Conservation (phyloP, 2,329 filamentous ascomycete species). For the Pseudopyricularia cyperi region DNA sequence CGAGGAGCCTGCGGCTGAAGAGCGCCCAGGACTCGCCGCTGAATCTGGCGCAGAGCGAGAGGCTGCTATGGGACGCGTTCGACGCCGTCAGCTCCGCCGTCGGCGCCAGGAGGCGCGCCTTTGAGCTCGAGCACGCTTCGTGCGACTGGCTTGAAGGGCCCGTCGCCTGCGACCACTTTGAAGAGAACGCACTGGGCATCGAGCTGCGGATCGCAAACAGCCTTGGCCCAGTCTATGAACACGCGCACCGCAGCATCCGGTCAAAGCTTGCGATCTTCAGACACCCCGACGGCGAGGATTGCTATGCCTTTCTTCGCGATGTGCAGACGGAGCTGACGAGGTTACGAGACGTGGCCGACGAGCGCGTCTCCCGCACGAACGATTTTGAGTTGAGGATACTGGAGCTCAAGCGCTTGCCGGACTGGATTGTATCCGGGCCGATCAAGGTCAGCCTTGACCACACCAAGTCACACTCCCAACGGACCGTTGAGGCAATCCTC, state of each 20-base stretch:
- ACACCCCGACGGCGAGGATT: slow-evolving; percentile 26
- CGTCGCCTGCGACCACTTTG: slow-evolving; percentile 23
- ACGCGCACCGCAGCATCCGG: slow-evolving; percentile 27
- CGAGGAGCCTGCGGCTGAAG: slow-evolving; percentile 26
- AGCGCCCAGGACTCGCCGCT: slow-evolving; percentile 35
- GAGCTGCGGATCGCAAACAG: slow-evolving; percentile 34
- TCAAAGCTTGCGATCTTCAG: slow-evolving; percentile 32
- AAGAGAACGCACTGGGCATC: slow-evolving; percentile 30
- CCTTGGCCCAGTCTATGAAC: slow-evolving; percentile 31
- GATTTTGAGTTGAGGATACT: slow-evolving; percentile 35
- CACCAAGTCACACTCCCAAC: slow-evolving; percentile 26
- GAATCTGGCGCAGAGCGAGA: slow-evolving; percentile 30
- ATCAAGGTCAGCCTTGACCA: slow-evolving; percentile 29
- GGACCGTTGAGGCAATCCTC: slow-evolving; percentile 32
- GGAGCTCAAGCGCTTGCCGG: slow-evolving; percentile 27
- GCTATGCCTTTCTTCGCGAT: slow-evolving; percentile 26
- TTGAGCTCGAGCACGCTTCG: slow-evolving; percentile 23
- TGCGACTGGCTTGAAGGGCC: slow-evolving; percentile 23
- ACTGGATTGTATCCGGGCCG: slow-evolving; percentile 33
- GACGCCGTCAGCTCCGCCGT: slow-evolving; percentile 27
- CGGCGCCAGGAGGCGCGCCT: slow-evolving; percentile 23
- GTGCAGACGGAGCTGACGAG: slow-evolving; percentile 23
- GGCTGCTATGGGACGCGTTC: slow-evolving; percentile 30
- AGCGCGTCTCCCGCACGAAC: slow-evolving; percentile 24
- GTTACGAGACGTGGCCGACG: slow-evolving; percentile 27